These are phyloP conservation scores for Mrakia gelida DNA, from an alignment of 768 basidiomycete genomes.

Conservation along the genomic window DNA sequence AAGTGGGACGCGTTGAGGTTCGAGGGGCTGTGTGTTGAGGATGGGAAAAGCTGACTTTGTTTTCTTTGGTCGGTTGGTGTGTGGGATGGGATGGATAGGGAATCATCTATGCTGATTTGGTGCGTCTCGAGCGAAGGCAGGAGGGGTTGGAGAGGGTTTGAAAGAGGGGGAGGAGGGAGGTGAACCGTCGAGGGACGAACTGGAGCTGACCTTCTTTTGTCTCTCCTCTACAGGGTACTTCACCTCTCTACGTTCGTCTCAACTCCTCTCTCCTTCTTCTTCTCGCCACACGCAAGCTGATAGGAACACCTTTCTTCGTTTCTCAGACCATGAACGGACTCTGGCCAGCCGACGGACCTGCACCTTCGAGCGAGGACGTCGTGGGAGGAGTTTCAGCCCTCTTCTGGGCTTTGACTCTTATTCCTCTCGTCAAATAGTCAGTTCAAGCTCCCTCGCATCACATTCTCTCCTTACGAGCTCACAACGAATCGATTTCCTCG, in stretches of 20 bases:
- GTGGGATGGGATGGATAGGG: constrained; percentile 39
- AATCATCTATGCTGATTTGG: constrained; percentile 51
- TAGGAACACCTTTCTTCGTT: background rate
- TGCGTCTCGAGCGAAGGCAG: background rate
- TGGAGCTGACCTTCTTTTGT: background rate
- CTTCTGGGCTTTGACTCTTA: constrained; percentile 70
- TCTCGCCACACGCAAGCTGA: fast-evolving
- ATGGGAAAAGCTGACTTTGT: background rate
- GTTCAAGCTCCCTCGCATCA: background rate
- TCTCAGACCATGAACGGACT: constrained; percentile 44
- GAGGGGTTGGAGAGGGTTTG: too few species aligned
- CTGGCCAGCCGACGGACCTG: constrained; percentile 52
- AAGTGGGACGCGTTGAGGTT: background rate
- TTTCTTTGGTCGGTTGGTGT: constrained; percentile 4
- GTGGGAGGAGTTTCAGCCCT: constrained; percentile 54
- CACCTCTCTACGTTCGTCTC: constrained; percentile 2
- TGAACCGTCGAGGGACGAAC: background rate
- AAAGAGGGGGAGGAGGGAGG: background rate
- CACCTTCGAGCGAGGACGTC: constrained; percentile 45
- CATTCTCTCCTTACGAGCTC: background rate
- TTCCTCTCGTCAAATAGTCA: constrained; percentile 57
- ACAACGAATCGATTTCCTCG: background rate
- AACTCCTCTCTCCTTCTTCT: background rate
- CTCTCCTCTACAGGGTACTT: background rate
- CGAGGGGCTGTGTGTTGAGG: background rate